Evolutionary conservation across 352 stramenopile species (phyloP).

Genomic region (Blastocystis sp.): DNA sequence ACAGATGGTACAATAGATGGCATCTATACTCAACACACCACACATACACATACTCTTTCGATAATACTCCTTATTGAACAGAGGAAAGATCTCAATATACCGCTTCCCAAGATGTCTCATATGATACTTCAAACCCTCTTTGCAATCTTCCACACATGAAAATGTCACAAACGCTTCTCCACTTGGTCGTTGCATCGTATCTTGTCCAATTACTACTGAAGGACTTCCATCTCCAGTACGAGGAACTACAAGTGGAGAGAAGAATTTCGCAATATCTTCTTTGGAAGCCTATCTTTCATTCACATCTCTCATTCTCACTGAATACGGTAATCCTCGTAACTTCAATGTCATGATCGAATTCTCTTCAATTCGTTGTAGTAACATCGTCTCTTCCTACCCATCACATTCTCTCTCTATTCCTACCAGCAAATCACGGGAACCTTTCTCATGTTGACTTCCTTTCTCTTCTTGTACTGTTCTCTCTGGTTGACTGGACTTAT

Average conservation of each 20-base stretch:
- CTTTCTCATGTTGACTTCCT: not conserved
- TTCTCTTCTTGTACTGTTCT: not conserved
- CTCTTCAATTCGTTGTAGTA: not conserved
- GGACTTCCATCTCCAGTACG: not conserved
- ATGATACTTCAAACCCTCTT: not conserved
- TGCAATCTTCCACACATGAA: not conserved
- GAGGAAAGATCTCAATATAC: slow-evolving; percentile 31
- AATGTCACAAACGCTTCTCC: slow-evolving; percentile 36
- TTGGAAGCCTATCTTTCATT: slow-evolving; percentile 3
- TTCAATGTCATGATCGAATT: slow-evolving; percentile 14
- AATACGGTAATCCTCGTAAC: slow-evolving; percentile 10
- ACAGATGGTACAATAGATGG: slow-evolving; percentile 21
- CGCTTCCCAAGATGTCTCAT: not conserved
- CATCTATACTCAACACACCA: not conserved
- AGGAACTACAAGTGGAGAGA: not conserved
- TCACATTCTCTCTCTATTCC: not conserved
- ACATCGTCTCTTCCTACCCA: not conserved
- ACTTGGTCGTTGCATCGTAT: not conserved
- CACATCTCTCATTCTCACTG: not conserved
- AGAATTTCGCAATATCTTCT: slow-evolving; percentile 8
- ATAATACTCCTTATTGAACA: slow-evolving; percentile 49
- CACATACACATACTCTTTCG: not conserved
- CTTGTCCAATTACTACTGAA: not conserved
- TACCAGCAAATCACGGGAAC: not conserved
- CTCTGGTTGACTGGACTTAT: not conserved